Evolutionary conservation across 768 basidiomycete species (phyloP).

Genomic region (Cubamyces lactineus): DNA sequence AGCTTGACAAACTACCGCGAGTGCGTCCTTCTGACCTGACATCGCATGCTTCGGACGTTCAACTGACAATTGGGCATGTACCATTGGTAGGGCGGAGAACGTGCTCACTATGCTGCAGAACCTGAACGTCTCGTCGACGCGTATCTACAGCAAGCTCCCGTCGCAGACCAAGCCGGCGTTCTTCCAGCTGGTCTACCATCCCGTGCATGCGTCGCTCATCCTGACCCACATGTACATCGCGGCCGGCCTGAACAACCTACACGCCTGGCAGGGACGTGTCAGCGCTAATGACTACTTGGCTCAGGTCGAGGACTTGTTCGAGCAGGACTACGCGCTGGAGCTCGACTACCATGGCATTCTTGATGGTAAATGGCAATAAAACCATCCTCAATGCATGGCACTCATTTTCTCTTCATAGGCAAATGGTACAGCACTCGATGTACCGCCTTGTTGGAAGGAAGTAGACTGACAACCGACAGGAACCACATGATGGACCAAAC

Average conservation of each 20-base stretch:
- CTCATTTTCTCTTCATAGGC: constrained; percentile 35
- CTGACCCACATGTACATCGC: constrained; percentile 59
- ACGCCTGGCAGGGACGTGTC: constrained; percentile 64
- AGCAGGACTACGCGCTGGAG: constrained; percentile 63
- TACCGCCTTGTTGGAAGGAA: neutral
- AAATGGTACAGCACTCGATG: constrained; percentile 56
- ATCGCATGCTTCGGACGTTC: too few relatives aligned
- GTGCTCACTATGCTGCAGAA: constrained; percentile 54
- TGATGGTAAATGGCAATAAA: constrained; percentile 42
- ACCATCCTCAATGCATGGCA: too few relatives aligned
- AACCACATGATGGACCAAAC: constrained; percentile 70
- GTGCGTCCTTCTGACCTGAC: constrained; percentile 41
- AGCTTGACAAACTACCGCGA: constrained; percentile 70
- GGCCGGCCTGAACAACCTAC: constrained; percentile 62
- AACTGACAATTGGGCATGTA: neutral
- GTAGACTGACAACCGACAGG: constrained; percentile 17
- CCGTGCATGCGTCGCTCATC: constrained; percentile 60
- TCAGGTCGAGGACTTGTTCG: constrained; percentile 58
- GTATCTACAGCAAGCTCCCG: constrained; percentile 57
- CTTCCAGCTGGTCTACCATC: constrained; percentile 74
- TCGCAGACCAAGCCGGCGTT: constrained; percentile 56
- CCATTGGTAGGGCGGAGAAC: constrained; percentile 53
- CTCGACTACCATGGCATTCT: constrained; percentile 60
- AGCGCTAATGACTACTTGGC: constrained; percentile 63
- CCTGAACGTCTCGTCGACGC: constrained; percentile 51